Conservation (phyloP, 1,284 basidiomycete species). For the Heterobasidion irregulare region DNA sequence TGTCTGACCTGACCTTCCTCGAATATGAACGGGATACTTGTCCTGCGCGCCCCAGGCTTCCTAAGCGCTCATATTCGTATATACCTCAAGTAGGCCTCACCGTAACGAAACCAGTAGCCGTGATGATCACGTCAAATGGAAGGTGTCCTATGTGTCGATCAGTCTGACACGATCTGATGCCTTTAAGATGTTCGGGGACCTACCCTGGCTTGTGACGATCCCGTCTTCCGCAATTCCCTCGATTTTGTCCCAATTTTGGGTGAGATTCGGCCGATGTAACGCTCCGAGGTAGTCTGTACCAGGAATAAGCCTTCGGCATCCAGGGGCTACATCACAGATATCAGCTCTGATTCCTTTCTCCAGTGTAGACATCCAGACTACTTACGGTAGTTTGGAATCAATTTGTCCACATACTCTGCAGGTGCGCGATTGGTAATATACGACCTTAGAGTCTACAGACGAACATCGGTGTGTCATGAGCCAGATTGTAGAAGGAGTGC, state of each 20-base stretch:
- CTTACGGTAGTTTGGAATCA: constrained; percentile 37
- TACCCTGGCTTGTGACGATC: constrained; percentile 26
- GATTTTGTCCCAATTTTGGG: constrained; percentile 31
- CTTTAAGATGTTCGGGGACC: not conserved
- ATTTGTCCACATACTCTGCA: constrained; percentile 25
- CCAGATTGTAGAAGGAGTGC: not conserved
- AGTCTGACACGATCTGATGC: not conserved
- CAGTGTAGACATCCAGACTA: not conserved
- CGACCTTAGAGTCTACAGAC: constrained; percentile 15
- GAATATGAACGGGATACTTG: constrained; percentile 18
- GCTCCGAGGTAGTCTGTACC: constrained; percentile 31
- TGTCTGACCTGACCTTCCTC: constrained; percentile 17
- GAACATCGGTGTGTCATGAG: not conserved
- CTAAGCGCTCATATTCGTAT: not conserved
- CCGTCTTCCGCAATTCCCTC: constrained; percentile 26
- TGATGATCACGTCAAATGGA: constrained; percentile 23
- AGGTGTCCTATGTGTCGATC: constrained; percentile 15
- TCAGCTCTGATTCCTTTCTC: not conserved
- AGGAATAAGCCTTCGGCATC: constrained; percentile 29
- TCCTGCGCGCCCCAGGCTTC: constrained; percentile 13
- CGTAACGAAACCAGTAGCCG: constrained; percentile 23
- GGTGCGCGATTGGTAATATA: constrained; percentile 32
- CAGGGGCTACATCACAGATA: constrained; percentile 16
- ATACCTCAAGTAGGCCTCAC: not conserved
- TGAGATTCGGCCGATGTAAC: constrained; percentile 32